These are phyloP conservation scores for Nakazawaea wyomingensis DNA, from an alignment of 805 yeast genomes.

Conservation along the genomic window DNA sequence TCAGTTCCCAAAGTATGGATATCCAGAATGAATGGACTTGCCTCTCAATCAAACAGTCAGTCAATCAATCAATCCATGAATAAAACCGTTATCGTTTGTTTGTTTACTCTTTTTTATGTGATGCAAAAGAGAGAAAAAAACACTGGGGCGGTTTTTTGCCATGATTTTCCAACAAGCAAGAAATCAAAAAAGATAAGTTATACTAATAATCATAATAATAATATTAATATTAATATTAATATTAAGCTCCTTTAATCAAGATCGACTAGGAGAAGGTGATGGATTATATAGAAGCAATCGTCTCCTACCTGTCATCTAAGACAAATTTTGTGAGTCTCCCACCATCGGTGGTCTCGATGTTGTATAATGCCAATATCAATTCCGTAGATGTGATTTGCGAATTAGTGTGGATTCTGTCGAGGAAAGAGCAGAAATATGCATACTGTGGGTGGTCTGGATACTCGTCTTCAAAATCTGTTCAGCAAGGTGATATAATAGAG, in stretches of 20 bases:
- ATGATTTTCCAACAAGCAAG: too few relatives aligned
- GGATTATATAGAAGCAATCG: slow-evolving; percentile 20
- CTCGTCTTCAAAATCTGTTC: neutral
- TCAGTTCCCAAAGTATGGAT: too few relatives aligned
- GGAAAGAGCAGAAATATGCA: slow-evolving; percentile 14
- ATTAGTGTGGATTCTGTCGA: slow-evolving; percentile 17
- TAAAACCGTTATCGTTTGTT: neutral
- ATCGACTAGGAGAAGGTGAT: slow-evolving; percentile 8
- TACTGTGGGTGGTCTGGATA: slow-evolving; percentile 42
- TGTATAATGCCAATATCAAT: slow-evolving; percentile 31
- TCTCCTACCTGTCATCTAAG: slow-evolving; percentile 19
- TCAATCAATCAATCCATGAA: too few relatives aligned
- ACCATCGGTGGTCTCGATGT: slow-evolving; percentile 27
- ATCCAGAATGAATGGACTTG: too few relatives aligned
- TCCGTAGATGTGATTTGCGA: slow-evolving; percentile 36
- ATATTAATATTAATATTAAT: too few relatives aligned
- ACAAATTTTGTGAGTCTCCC: slow-evolving; percentile 35
- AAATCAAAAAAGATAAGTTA: too few relatives aligned
- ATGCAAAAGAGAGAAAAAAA: neutral
- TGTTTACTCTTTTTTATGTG: neutral
- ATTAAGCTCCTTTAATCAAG: too few relatives aligned
- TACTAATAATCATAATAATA: too few relatives aligned
- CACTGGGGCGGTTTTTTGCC: slow-evolving; percentile 1
- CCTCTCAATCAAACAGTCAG: too few relatives aligned
- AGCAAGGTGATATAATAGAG: slow-evolving; percentile 33